Evolutionary conservation across 495 filamentous ascomycete genomes (phyloP).

Genomic region (Zalerion maritima): DNA sequence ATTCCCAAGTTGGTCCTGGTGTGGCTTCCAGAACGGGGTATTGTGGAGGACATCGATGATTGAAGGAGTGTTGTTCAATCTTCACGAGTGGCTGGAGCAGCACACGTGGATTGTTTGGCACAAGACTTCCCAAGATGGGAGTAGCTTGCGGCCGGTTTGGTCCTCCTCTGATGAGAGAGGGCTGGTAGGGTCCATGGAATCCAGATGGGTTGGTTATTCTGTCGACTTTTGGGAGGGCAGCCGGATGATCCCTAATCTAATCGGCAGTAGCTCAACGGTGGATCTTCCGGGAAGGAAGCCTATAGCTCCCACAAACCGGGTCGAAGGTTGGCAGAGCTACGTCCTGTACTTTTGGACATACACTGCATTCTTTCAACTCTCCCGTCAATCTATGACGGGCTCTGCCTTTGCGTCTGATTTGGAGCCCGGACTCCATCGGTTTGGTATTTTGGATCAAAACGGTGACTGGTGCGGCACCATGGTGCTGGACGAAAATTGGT

Average conservation of each 20-base stretch:
- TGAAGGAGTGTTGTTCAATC: conserved; percentile 5
- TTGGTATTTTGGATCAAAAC: conserved; percentile 7
- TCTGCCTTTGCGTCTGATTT: too few species aligned
- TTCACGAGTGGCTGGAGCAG: conserved; percentile 14
- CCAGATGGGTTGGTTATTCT: conserved; percentile 3
- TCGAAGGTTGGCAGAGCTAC: conserved; percentile 1
- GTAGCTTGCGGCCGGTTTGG: conserved; percentile 12
- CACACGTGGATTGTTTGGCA: conserved; percentile 20
- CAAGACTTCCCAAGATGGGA: conserved; percentile 13
- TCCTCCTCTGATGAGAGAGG: too few species aligned
- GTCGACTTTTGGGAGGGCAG: background rate
- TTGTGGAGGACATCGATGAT: conserved; percentile 10
- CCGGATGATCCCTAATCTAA: conserved; percentile 2
- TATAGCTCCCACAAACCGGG: background rate
- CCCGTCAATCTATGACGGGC: conserved; percentile 15
- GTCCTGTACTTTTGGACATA: background rate
- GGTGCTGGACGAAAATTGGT: conserved; percentile 8
- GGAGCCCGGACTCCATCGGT: too few species aligned
- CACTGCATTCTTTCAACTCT: conserved; percentile 5
- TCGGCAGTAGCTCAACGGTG: background rate
- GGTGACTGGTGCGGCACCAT: conserved; percentile 15
- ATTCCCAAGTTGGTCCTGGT: conserved; percentile 18
- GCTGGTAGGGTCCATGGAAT: conserved; percentile 1
- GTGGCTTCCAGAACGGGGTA: conserved; percentile 10
- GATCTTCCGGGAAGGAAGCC: background rate